Base-by-base conservation (phyloP, 176 grass and related monocot genomes). In the Phoenix dactylifera region DNA sequence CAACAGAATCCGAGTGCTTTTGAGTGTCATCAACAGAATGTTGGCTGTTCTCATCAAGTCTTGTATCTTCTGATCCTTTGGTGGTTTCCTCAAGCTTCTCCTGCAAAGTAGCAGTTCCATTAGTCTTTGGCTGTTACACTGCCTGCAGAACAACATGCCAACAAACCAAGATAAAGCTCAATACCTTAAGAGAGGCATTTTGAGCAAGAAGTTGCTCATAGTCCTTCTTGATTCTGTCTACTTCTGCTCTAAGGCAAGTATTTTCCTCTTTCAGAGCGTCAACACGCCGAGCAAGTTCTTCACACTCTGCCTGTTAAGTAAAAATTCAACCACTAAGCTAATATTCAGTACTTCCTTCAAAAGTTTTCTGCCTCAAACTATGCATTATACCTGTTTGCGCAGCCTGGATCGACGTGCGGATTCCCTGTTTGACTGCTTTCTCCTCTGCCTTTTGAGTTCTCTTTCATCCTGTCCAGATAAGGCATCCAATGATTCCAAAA, bases 341-440 rank as follows among this genome's bases (percentile, higher is more conserved):
- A 44, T 44, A 12, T 44, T 12, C 35, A 2, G 9, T 44, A 44
- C 35, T 44, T 44, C 35, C 35, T 44, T 9, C 7, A 3, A 44
- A 44, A 44, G 35, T 44, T 44, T 12, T 44, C 35, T 14, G 16
- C 18, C 18, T n/a, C 7, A 70, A 63, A 48, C 15, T 58, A 50
- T 35, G 35, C 35, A 44, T 14, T 12, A 12, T 68, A 98, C 94
- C 94, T 98, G 94, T 72, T 98, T 98, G 24, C 94, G 88, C 61
- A 98, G 64, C 69, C 94, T 85, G 75, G 94, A 98, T 89, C 94
- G 80, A 71, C 94, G 94, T 62, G 94, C 94, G 71, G 84, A 85
- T 77, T 98, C 94, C 70, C 94, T 85, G 70, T 98, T 98, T 51
- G 94, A 98, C 53, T 92, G 94, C 53, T 98, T 98, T 80, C 94